A percentile compares a stretch with the other conserved stretches of the same genome.
Conservation (phyloP, 73 alveolate species). For the Paramecium sexaurelia region DNA sequence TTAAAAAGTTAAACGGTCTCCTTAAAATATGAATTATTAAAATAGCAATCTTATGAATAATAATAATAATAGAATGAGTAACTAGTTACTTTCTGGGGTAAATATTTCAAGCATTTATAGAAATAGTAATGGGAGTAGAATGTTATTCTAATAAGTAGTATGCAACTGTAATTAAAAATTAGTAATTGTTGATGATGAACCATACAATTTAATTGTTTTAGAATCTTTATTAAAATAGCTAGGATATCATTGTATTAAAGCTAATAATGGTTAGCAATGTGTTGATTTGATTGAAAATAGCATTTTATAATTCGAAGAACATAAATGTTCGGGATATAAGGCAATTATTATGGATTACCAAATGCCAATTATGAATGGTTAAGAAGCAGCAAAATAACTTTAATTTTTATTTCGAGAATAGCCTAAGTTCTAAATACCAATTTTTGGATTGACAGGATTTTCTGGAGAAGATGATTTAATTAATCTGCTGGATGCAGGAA, state of each 20-base stretch:
- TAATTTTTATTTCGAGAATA: background rate
- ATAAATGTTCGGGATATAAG: background rate
- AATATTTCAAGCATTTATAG: background rate
- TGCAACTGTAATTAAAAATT: background rate
- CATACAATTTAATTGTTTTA: background rate
- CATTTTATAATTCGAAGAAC: background rate
- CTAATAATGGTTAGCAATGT: background rate
- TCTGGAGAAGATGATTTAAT: background rate
- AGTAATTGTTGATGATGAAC: slow-evolving; percentile 39
- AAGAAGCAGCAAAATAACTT: background rate
- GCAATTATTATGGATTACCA: slow-evolving; percentile 33
- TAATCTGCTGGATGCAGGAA: background rate
- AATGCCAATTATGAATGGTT: slow-evolving; percentile 31
- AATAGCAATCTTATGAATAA: background rate
- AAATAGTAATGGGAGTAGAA: background rate
- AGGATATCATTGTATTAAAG: background rate
- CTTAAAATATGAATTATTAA: background rate
- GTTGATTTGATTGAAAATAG: background rate
- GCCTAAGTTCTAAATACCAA: background rate
- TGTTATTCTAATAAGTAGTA: background rate
- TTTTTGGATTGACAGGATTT: slow-evolving; percentile 36
- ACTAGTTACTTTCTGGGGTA: background rate
- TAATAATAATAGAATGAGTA: background rate
- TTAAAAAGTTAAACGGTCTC: background rate
- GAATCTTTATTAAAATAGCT: background rate